Percentiles rank a stretch among this genome's conserved stretches.
These are phyloP conservation scores for Mortierella sp. DNA, from an alignment of 371 early-diverging fungal genomes.

Conservation along the genomic window DNA sequence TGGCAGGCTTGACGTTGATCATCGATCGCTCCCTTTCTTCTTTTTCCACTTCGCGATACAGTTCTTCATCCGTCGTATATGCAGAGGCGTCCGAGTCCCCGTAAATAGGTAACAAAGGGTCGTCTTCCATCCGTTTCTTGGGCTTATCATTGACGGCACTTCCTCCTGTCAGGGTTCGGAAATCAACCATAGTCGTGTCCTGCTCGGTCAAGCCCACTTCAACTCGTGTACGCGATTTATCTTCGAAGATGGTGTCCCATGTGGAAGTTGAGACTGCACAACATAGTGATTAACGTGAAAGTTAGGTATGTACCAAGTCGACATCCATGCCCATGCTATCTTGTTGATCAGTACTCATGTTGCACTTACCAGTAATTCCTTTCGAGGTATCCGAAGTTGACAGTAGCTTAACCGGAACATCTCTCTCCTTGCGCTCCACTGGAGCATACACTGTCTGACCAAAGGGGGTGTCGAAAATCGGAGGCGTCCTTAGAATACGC, in stretches of 20 bases:
- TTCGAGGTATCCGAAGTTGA: background rate
- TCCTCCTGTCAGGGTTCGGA: conserved; percentile 16
- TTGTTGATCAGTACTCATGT: background rate
- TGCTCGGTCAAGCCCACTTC: conserved; percentile 7
- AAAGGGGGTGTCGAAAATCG: conserved; percentile 26
- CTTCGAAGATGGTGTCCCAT: conserved; percentile 33
- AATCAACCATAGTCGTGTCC: conserved; percentile 31
- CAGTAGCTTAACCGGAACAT: conserved; percentile 32
- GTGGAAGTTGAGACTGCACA: conserved; percentile 16
- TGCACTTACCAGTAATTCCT: background rate
- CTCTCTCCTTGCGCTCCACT: conserved; percentile 10
- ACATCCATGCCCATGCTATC: background rate
- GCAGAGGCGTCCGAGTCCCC: conserved; percentile 61
- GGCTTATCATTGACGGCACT: too few species aligned
- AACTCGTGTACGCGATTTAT: conserved; percentile 2
- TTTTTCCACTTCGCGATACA: conserved; percentile 21
- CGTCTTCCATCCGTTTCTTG: conserved; percentile 27
- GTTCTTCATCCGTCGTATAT: conserved; percentile 53
- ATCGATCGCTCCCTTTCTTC: conserved; percentile 19
- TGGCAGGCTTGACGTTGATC: too few species aligned
- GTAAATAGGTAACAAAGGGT: conserved; percentile 56
- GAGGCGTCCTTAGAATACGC: conserved; percentile 30
- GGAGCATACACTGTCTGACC: conserved; percentile 32
- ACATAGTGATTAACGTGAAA: background rate
- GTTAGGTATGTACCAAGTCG: background rate